Evolutionary conservation across 192 early-diverging fungal species (phyloP).

Genomic region (Rhizophlyctis rosea): DNA sequence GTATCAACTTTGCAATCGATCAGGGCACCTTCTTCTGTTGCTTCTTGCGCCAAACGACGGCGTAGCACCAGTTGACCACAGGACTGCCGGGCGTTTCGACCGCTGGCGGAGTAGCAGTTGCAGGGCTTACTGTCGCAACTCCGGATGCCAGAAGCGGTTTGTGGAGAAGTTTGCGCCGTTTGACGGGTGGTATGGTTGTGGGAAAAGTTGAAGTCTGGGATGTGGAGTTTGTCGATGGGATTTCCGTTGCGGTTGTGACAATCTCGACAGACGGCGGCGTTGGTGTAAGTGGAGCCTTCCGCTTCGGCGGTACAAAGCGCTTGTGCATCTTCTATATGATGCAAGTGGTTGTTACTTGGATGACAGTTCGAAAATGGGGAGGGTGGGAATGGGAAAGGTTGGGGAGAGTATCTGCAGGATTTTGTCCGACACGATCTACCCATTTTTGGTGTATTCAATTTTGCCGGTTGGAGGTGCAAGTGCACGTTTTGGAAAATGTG

Average conservation of each 20-base stretch:
- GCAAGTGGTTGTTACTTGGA: no score
- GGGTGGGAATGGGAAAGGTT: no score
- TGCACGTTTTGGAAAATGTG: no score
- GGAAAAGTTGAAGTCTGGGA: background rate
- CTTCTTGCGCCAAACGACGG: slow-evolving; percentile 29
- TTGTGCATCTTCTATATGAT: no score
- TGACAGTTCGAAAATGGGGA: no score
- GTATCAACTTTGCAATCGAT: background rate
- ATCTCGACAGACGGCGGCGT: background rate
- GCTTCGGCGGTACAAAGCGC: background rate
- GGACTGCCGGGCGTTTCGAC: background rate
- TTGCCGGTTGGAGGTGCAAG: no score
- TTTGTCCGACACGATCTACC: no score
- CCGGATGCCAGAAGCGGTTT: background rate
- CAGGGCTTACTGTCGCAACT: background rate
- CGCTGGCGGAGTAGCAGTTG: background rate
- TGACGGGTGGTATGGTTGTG: background rate
- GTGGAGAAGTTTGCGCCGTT: background rate
- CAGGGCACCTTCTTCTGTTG: slow-evolving; percentile 28
- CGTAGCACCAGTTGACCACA: slow-evolving; percentile 3
- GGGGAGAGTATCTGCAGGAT: no score
- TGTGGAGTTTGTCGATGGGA: background rate
- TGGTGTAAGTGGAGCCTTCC: background rate
- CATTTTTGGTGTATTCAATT: no score
- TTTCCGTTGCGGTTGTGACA: background rate